Base-by-base conservation (phyloP, 495 filamentous ascomycete species). In the Neurospora sp. region DNA sequence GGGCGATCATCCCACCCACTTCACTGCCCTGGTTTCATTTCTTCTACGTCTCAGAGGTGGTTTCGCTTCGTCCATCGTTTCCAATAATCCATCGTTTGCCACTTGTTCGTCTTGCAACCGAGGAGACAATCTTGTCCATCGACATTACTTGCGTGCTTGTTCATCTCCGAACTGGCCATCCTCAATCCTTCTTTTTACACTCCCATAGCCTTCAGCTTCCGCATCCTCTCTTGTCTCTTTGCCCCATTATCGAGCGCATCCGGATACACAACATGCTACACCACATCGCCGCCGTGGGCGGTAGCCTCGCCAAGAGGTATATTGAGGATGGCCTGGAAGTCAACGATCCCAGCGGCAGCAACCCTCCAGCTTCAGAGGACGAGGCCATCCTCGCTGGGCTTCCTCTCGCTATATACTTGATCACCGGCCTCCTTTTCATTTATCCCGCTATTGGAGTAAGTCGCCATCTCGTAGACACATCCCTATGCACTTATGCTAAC, bases 381-480 rank as follows among this genome's bases (percentile, higher is more conserved):
- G 15, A 19, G 15, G 28, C 15, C 7, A 15, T 66, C 28, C 24
- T 66, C 54, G 54, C 6, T 9, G 6, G 17, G 6, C 15, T 66
- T 28, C 78, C 75, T 74, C 74, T 42, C n/a, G 21, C 80, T 31
- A 21, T 80, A 59, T 59, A 59, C 54, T 11, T 83, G 1, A 66
- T 66, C 15, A 36, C 31, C 15, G 28, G 6, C 28, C 24, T 31
- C 54, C 13, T 66, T 36, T 66, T 66, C 31, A 5, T 36, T 34
- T 59, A 13, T 9, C 54, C 54, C 24, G 66, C 81, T 37, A 7
- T 84, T 59, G 70, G 79, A 42, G 84, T 86, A 81, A 71, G 82
- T 75, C 38, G 28, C 43, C 28, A 19, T 62, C 54, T 31, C 15
- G 1, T 66, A 28, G 15, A 19, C 13, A 31, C 21, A 36, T 1